Evolutionary conservation across 2,329 filamentous ascomycete genomes (phyloP).

Genomic region (Aspergillus transmontanensis): DNA sequence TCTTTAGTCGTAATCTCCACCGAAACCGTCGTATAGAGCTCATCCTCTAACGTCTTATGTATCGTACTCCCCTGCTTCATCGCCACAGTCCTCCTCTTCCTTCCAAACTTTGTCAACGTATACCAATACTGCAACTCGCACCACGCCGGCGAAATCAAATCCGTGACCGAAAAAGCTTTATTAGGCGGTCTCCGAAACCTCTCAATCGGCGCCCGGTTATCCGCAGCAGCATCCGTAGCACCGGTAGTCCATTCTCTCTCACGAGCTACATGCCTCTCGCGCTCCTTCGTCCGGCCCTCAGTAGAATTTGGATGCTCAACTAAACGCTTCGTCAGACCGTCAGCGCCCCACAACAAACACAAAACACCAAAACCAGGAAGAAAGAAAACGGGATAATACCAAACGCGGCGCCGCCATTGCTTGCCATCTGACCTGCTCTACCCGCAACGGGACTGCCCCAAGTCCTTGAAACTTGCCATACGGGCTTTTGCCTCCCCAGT

Average conservation of each 20-base stretch:
- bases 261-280: constrained; percentile 30
- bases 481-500: constrained; percentile 42
- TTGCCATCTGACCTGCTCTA: constrained; percentile 30
- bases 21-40: constrained; percentile 76
- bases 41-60: constrained; percentile 80
- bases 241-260: constrained; percentile 30
- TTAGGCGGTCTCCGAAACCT: constrained; percentile 76
- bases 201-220: constrained; percentile 67
- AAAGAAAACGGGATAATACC: constrained; percentile 32
- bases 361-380: constrained; percentile 5
- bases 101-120: constrained; percentile 74
- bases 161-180: constrained; percentile 82
- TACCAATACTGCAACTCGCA: constrained; percentile 96
- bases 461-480: constrained; percentile 20
- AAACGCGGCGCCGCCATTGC: constrained; percentile 30
- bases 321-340: constrained; percentile 65
- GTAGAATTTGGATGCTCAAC: constrained; percentile 53
- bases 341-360: constrained; percentile 46
- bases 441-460: constrained; percentile 22
- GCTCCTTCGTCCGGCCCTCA: constrained; percentile 38
- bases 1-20: constrained; percentile 75
- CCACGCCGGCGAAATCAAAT: constrained; percentile 88
- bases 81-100: constrained; percentile 72
- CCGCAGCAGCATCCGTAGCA: constrained; percentile 29
- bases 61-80: constrained; percentile 83